Evolutionary conservation across 2,329 filamentous ascomycete species (phyloP).

Genomic region (Hypocreales sp.): DNA sequence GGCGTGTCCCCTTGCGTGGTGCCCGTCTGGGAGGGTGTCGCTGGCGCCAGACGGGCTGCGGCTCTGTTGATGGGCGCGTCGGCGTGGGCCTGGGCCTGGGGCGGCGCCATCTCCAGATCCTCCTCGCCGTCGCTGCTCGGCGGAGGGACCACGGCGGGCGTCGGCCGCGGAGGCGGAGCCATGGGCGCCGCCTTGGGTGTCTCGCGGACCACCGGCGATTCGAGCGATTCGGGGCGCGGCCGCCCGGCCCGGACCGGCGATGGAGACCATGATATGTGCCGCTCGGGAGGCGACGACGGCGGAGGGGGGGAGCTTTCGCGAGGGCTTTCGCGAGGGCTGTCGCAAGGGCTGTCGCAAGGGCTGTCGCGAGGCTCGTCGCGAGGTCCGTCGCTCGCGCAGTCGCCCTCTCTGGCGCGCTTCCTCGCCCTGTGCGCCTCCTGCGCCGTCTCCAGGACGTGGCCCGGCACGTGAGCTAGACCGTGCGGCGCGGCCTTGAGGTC

Average conservation of each 20-base stretch:
- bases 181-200: constrained; percentile 8
- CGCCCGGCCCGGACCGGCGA: no score
- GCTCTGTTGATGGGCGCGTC: constrained; percentile 10
- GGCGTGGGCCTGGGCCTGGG: constrained; percentile 9
- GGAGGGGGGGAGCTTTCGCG: no score
- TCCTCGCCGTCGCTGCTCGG: constrained; percentile 13
- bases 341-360: no score
- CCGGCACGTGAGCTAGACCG: constrained; percentile 17
- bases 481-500: constrained; percentile 9
- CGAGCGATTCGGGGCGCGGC: no score
- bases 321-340: no score
- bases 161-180: constrained; percentile 3
- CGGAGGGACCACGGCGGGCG: neutral
- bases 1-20: constrained; percentile 10
- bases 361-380: neutral
- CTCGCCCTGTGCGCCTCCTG: constrained; percentile 8
- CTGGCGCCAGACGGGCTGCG: constrained; percentile 6
- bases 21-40: constrained; percentile 3
- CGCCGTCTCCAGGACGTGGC: constrained; percentile 16
- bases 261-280: constrained; percentile 8
- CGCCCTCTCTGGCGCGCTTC: neutral
- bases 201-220: constrained; percentile 10
- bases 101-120: constrained; percentile 20
- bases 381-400: constrained; percentile 1
- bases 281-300: constrained; percentile 2